Conservation (phyloP, 768 basidiomycete species). For the Plicaturopsis crispa region DNA sequence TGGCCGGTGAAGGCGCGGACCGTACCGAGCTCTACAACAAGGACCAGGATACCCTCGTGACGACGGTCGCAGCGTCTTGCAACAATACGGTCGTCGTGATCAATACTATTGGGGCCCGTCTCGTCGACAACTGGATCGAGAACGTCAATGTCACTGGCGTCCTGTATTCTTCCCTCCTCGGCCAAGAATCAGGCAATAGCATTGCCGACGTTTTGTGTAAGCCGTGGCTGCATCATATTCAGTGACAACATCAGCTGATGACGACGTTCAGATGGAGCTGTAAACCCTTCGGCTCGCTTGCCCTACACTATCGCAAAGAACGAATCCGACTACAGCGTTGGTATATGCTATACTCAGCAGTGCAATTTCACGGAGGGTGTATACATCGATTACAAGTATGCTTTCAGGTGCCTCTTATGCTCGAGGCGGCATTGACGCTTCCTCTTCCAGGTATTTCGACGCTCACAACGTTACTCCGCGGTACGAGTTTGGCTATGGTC, state of each 20-base stretch:
- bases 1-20: slow-evolving; percentile 1
- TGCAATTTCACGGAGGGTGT: slow-evolving; percentile 6
- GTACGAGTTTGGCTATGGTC: slow-evolving; percentile 29
- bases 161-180: slow-evolving; percentile 31
- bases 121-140: slow-evolving; percentile 30
- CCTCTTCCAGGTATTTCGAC: slow-evolving; percentile 22
- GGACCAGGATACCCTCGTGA: background rate
- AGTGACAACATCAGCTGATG: too few relatives aligned
- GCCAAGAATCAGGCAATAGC: slow-evolving; percentile 44
- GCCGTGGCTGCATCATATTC: too few relatives aligned
- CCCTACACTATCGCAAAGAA: slow-evolving; percentile 47
- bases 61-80: background rate
- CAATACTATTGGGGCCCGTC: slow-evolving; percentile 28
- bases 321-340: slow-evolving; percentile 34
- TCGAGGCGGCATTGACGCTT: slow-evolving; percentile 14
- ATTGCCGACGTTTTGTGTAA: slow-evolving; percentile 45
- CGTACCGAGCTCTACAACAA: background rate
- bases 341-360: slow-evolving; percentile 1
- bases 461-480: slow-evolving; percentile 19
- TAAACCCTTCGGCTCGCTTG: slow-evolving; percentile 42
- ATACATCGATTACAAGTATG: slow-evolving; percentile 8
- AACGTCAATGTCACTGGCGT: slow-evolving; percentile 24
- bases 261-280: too few relatives aligned
- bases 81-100: slow-evolving; percentile 30
- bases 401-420: background rate